phyloP scores from a whole-genome alignment of 2,329 filamentous ascomycete genomes.

The Claviceps quebecensis region DNA sequence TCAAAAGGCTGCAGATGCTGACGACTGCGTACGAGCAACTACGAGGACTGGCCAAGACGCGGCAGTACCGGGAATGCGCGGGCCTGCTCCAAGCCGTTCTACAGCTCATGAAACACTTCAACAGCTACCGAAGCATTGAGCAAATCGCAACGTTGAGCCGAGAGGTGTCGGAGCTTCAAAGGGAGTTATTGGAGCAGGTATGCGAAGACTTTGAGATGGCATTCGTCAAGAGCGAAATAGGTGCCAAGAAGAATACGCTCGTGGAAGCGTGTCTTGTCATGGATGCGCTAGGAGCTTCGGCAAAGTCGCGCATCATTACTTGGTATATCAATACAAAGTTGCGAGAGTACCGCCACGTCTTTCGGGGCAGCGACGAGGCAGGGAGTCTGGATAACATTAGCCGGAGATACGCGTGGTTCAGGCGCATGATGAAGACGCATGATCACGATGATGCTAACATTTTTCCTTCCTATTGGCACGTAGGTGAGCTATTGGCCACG shows the following conservation, averaged over 20 bases:
- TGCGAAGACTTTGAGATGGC: conserved; percentile 97
- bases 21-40: conserved; percentile 98
- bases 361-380: conserved; percentile 90
- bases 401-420: conserved; percentile 90
- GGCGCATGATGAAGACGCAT: conserved; percentile 86
- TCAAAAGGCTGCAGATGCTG: conserved; percentile 96
- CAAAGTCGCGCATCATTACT: conserved; percentile 66
- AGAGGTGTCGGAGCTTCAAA: conserved; percentile 85
- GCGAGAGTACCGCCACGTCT: conserved; percentile 89
- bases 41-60: conserved; percentile 62
- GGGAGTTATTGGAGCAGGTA: conserved; percentile 89
- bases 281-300: conserved; percentile 84
- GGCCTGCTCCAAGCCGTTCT: conserved; percentile 88
- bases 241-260: conserved; percentile 53
- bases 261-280: conserved; percentile 85
- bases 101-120: conserved; percentile 97
- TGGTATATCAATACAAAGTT: conserved; percentile 99
- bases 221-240: conserved; percentile 78
- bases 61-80: conserved; percentile 91
- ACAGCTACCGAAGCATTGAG: conserved; percentile 93
- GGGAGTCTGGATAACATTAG: conserved; percentile 95
- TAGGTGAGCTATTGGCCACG: conserved; percentile 79
- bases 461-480: conserved; percentile 78
- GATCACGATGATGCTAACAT: conserved; percentile 83
- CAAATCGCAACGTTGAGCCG: conserved; percentile 89